Evolutionary conservation across 2,329 filamentous ascomycete genomes (phyloP), one percentile per base, ranked within the genome.

Genomic region (Triangularia verruculosa): DNA sequence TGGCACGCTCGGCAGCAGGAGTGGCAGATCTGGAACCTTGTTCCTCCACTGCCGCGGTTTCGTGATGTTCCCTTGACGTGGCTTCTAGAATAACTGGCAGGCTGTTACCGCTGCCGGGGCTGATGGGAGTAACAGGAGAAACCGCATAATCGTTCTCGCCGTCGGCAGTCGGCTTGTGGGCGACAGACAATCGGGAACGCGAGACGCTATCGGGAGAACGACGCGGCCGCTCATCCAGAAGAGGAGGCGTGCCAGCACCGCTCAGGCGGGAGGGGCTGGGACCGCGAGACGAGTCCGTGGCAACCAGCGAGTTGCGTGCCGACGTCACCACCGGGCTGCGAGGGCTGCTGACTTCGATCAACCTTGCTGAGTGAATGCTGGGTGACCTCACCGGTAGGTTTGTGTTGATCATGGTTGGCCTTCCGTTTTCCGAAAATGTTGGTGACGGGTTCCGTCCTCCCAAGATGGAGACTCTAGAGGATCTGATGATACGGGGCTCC

Each of bases 401-500:
- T 66, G 70, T 77, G 66, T 63, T 76, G 63, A 77, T 75, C 17
- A 77, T 75, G 30, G 75, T 72, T 61, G 70, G 78, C 66, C 68
- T 80, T 27, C 77, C 77, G 47, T 75, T 74, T 7, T 86, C 83
- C 0, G 83, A 83, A 1, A 75, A 73, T 2, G 81, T 75, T 1
- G 82, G 81, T 0, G 83, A 84, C 30, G 78, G 78, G 67, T 74
- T 76, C 24, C 80, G 79, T 32, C 82, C 57, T 59, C 57, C 82
- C 28, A 79, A 78, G 25, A 86, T 79, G 3, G 84, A 87, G 8
- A 87, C 78, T 34, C 84, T 78, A 3, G 83, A 80, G 0, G 84
- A 85, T 0, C 82, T 86, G 61, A 87, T 67, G 28, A 87, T 84
- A 68, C 86, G 78, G 2, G 83, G 82, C 69, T 85, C 80, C 80